phyloP scores from a whole-genome alignment of 2,329 filamentous ascomycete genomes.

The Hirsutella rhossiliensis region DNA sequence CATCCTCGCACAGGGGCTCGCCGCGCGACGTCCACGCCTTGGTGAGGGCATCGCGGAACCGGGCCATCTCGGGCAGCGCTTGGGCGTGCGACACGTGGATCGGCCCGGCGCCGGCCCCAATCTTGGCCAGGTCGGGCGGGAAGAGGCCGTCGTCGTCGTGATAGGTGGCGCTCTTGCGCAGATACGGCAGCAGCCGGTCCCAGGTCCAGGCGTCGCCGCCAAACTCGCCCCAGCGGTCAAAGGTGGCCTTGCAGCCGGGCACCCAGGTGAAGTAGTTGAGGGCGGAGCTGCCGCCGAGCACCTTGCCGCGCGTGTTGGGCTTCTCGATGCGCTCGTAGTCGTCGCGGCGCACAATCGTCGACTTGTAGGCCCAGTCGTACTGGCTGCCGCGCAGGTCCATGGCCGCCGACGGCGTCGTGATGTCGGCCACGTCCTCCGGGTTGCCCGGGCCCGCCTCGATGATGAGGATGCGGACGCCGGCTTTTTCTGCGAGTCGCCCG shows the following conservation, averaged over 20 bases:
- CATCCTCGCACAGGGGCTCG: slow-evolving; percentile 35
- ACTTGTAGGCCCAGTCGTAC: slow-evolving; percentile 51
- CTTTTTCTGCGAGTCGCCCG: slow-evolving; percentile 22
- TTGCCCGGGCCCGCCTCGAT: slow-evolving; percentile 37
- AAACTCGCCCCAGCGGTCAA: slow-evolving; percentile 58
- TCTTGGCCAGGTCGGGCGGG: slow-evolving; percentile 31
- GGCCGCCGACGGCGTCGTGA: slow-evolving; percentile 39
- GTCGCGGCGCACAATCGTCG: slow-evolving; percentile 43
- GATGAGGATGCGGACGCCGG: slow-evolving; percentile 28
- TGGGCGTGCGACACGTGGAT: slow-evolving; percentile 42
- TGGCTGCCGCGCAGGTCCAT: slow-evolving; percentile 41
- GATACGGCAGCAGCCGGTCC: slow-evolving; percentile 35
- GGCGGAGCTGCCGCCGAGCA: slow-evolving; percentile 43
- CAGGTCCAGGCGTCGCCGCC: slow-evolving; percentile 58
- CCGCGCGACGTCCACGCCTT: slow-evolving; percentile 43
- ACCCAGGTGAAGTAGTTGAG: slow-evolving; percentile 56
- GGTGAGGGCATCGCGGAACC: slow-evolving; percentile 36
- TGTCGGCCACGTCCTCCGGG: slow-evolving; percentile 34
- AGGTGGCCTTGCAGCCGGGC: slow-evolving; percentile 43
- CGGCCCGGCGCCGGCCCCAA: slow-evolving; percentile 35
- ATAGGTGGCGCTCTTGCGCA: slow-evolving; percentile 45
- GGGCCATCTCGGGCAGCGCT: slow-evolving; percentile 36
- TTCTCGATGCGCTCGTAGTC: slow-evolving; percentile 52
- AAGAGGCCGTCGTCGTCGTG: slow-evolving; percentile 40
- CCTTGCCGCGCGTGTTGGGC: slow-evolving; percentile 49